Percentiles rank a stretch among this genome's conserved stretches.
These are phyloP conservation scores for Jasminum sambac DNA, from an alignment of 257 asterid species.

Conservation along the genomic window DNA sequence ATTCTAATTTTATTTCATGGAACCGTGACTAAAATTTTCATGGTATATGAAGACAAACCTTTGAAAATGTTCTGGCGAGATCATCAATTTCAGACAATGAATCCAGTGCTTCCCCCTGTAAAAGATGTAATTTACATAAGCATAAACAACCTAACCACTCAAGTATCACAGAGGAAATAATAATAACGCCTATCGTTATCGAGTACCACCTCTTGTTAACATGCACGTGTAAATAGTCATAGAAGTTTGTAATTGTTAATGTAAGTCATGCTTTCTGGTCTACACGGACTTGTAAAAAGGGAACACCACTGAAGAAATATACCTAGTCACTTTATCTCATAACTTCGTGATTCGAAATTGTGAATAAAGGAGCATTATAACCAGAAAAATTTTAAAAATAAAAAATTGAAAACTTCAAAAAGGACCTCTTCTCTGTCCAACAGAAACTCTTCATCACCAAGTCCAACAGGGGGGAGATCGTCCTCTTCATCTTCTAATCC, in stretches of 20 bases:
- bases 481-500: constrained; percentile 93
- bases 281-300: not conserved
- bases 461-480: constrained; percentile 46
- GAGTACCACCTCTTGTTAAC: not conserved
- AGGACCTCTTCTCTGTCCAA: constrained; percentile 79
- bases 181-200: not conserved
- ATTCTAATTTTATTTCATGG: not conserved
- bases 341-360: not conserved
- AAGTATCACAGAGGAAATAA: not conserved
- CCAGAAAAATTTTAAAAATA: not conserved
- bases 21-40: not conserved
- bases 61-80: constrained; percentile 64
- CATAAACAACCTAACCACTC: constrained; percentile 1
- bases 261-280: not conserved
- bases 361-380: not conserved
- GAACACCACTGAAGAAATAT: not conserved
- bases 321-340: not conserved
- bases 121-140: constrained; percentile 7
- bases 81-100: constrained; percentile 66
- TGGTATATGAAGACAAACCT: constrained; percentile 41
- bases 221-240: not conserved
- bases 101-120: constrained; percentile 59
- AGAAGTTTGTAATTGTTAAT: not conserved
- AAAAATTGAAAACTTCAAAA: constrained; percentile 13
- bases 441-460: constrained; percentile 61